phyloP scores from a whole-genome alignment of 2,329 filamentous ascomycete species.

The Colletotrichum tabaci region DNA sequence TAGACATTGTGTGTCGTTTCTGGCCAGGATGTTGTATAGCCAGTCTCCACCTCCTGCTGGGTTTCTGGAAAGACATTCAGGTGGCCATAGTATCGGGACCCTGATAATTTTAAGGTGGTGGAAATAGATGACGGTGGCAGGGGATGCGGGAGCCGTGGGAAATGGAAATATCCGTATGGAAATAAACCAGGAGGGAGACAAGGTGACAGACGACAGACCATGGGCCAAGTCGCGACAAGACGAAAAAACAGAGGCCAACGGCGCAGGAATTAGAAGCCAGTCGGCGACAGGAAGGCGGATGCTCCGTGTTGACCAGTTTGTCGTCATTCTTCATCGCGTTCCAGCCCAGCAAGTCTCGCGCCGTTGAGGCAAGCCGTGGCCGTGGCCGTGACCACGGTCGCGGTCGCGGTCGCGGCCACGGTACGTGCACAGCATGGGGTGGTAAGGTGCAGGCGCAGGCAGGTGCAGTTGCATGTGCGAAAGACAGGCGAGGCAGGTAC shows the following conservation, averaged over 20 bases:
- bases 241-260: background rate
- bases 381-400: background rate
- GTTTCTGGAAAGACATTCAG: conserved; percentile 40
- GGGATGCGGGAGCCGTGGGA: conserved; percentile 21
- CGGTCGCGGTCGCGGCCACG: background rate
- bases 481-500: conserved; percentile 3
- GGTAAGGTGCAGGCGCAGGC: conserved; percentile 23
- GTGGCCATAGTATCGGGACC: conserved; percentile 41
- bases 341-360: background rate
- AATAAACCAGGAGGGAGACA: conserved; percentile 8
- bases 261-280: background rate
- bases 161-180: conserved; percentile 26
- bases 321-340: conserved; percentile 25
- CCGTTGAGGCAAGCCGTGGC: conserved; percentile 1
- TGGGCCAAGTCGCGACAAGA: conserved; percentile 32
- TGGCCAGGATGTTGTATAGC: conserved; percentile 24
- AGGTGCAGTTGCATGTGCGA: conserved; percentile 12
- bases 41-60: conserved; percentile 33
- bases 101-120: conserved; percentile 41
- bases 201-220: conserved; percentile 4
- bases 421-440: conserved; percentile 21
- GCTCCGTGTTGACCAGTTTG: background rate
- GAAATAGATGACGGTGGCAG: conserved; percentile 39
- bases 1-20: conserved; percentile 15
- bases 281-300: background rate